Evolutionary conservation across 2,329 filamentous ascomycete species (phyloP).

Genomic region (Teratosphaeria gauchensis): DNA sequence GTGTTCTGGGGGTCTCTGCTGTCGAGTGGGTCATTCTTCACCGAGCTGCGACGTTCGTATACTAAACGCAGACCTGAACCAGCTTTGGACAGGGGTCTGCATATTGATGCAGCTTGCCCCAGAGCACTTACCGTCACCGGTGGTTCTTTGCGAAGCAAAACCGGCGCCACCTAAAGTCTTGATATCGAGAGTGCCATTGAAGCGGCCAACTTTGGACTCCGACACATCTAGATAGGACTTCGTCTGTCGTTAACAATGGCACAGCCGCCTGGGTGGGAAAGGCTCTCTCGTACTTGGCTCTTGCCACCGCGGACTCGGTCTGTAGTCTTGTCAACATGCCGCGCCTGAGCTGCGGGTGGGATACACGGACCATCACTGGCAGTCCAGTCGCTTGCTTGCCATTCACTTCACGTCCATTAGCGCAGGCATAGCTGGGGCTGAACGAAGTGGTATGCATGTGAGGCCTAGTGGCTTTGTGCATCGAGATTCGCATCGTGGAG

Average conservation of each 20-base stretch:
- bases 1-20: too few species aligned
- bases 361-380: constrained; percentile 48
- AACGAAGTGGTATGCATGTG: neutral
- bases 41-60: neutral
- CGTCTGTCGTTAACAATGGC: neutral
- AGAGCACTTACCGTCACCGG: constrained; percentile 29
- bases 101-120: neutral
- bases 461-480: neutral
- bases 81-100: neutral
- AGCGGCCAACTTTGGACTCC: constrained; percentile 36
- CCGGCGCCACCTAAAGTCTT: constrained; percentile 68
- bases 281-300: neutral
- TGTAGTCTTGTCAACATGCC: neutral
- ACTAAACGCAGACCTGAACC: neutral
- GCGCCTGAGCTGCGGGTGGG: neutral
- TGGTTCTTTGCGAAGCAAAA: constrained; percentile 69
- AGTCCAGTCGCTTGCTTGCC: constrained; percentile 54
- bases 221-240: constrained; percentile 41
- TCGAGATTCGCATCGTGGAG: neutral
- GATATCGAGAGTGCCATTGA: constrained; percentile 63
- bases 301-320: constrained; percentile 1
- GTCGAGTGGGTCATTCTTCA: neutral
- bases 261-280: neutral
- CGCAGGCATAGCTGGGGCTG: neutral
- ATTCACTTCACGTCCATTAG: constrained; percentile 37